phyloP scores from a whole-genome alignment of 2,329 filamentous ascomycete species.

The Ophiocordyceps sinensis region DNA sequence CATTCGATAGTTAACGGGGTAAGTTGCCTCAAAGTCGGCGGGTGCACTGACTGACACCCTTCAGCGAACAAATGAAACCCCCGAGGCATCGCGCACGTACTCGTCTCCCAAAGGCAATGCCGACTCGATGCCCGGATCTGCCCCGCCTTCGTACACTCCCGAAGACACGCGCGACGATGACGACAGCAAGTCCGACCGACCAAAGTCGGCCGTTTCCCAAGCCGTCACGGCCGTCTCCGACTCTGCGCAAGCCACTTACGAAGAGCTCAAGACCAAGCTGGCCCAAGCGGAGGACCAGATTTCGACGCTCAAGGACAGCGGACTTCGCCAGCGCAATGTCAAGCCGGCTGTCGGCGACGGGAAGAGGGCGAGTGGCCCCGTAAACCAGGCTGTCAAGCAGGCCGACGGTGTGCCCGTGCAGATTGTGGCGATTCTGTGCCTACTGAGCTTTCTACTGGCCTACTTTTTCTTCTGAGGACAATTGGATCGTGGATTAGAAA shows the following conservation, averaged over 20 bases:
- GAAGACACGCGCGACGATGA: slow-evolving; percentile 17
- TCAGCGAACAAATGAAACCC: slow-evolving; percentile 23
- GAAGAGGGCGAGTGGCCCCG: slow-evolving; percentile 32
- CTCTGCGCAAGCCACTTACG: slow-evolving; percentile 23
- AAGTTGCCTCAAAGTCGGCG: slow-evolving; percentile 2
- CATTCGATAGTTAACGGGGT: slow-evolving; percentile 24
- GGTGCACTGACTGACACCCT: not conserved
- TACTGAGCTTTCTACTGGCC: slow-evolving; percentile 83
- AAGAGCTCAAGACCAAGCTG: slow-evolving; percentile 60
- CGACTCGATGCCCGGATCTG: slow-evolving; percentile 15
- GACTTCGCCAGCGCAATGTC: slow-evolving; percentile 66
- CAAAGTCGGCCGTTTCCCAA: slow-evolving; percentile 16
- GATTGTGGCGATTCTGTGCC: slow-evolving; percentile 67
- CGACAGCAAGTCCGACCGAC: slow-evolving; percentile 12
- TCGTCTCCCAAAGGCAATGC: slow-evolving; percentile 26
- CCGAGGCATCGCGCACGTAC: slow-evolving; percentile 25
- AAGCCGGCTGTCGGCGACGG: slow-evolving; percentile 34
- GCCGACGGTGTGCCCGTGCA: slow-evolving; percentile 73
- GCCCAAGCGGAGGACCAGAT: slow-evolving; percentile 63
- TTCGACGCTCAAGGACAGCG: slow-evolving; percentile 53
- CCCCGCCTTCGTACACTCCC: slow-evolving; percentile 20
- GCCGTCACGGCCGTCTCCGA: slow-evolving; percentile 34
- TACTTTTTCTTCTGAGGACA: slow-evolving; percentile 75
- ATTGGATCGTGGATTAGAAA: too few relatives aligned
- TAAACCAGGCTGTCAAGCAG: slow-evolving; percentile 38